These are phyloP conservation scores for Hypocrella siamensis DNA, from an alignment of 2,329 filamentous ascomycete genomes.

Conservation along the genomic window DNA sequence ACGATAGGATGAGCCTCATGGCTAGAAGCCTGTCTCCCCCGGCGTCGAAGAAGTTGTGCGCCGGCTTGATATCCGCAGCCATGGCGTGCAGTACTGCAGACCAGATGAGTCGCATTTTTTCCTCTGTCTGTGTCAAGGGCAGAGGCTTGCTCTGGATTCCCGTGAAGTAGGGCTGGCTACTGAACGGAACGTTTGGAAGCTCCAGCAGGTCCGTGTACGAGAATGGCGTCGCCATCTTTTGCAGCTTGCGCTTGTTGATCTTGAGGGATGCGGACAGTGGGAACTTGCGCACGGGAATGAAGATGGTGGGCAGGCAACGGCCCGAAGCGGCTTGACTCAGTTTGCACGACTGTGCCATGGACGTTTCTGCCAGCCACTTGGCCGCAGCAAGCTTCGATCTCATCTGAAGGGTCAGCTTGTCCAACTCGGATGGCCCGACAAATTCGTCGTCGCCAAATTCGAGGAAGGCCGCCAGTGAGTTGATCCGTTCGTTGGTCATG, in stretches of 20 bases:
- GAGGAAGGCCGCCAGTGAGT: slow-evolving; percentile 31
- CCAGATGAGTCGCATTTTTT: slow-evolving; percentile 32
- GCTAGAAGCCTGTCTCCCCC: slow-evolving; percentile 31
- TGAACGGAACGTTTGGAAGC: slow-evolving; percentile 15
- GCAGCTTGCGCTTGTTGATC: slow-evolving; percentile 30
- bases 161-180: slow-evolving; percentile 19
- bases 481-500: slow-evolving; percentile 24
- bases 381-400: slow-evolving; percentile 26
- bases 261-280: slow-evolving; percentile 35
- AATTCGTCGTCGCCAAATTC: slow-evolving; percentile 27
- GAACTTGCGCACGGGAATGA: slow-evolving; percentile 30
- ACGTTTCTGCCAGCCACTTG: slow-evolving; percentile 26
- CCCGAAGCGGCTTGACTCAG: slow-evolving; percentile 17
- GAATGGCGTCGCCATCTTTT: slow-evolving; percentile 25
- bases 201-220: slow-evolving; percentile 26
- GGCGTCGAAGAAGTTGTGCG: slow-evolving; percentile 27
- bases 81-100: slow-evolving; percentile 24
- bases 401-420: slow-evolving; percentile 20
- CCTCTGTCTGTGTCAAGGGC: slow-evolving; percentile 30
- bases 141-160: slow-evolving; percentile 25
- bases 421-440: slow-evolving; percentile 21
- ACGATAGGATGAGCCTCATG: slow-evolving; percentile 25
- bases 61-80: slow-evolving; percentile 22
- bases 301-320: slow-evolving; percentile 31
- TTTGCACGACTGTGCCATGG: slow-evolving; percentile 16